Base-by-base conservation (phyloP, 2,329 filamentous ascomycete species). In the Endoconidiophora laricicola region DNA sequence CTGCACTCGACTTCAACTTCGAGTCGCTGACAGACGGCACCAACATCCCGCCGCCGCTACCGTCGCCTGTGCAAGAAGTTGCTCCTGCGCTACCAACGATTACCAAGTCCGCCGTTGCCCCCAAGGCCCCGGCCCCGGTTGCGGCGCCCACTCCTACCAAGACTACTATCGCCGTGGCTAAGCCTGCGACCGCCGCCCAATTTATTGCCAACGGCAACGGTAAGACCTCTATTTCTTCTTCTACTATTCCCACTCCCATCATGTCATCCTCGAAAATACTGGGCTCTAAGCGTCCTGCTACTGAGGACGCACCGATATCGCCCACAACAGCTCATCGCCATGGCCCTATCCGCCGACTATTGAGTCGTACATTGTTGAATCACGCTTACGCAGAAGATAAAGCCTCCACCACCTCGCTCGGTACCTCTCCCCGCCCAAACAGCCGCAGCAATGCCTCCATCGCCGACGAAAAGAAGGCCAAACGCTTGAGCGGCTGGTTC, bases 1-100 rank as follows among this genome's bases (percentile, higher is more conserved):
- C 75, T 6, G 69, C 68, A 44, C 67, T 79, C 54, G 65, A 78
- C 55, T 69, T 79, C 63, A 70, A 76, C 56, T 76, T 78, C 57
- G 68, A 69, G 53, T 74, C 70, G 44, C 65, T 79, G 59, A 78
- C 75, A 41, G 74, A 78, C 39, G 75, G 75, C 49, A 79, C 75
- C 60, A 59, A 74, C 58, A 79, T 79, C 56, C 75, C 75, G 41
- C 72, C 75, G 26, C 75, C 75, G 22, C 66, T 65, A 44, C 73
- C 73, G 16, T 78, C 74, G 44, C 74, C 74, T 44, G 62, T 70
- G 48, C 62, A 67, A 56, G 65, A 67, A 39, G 66, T 66, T 42
- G 66, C 67, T 50, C 69, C 67, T 54, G 67, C 70, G 36, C 62
- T 63, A 55, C 62, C 64, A 40, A 58, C 58, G 37, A 47, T 55